Evolutionary conservation across 1,284 basidiomycete species (phyloP).

Genomic region (Filobasidium uniguttulatum): DNA sequence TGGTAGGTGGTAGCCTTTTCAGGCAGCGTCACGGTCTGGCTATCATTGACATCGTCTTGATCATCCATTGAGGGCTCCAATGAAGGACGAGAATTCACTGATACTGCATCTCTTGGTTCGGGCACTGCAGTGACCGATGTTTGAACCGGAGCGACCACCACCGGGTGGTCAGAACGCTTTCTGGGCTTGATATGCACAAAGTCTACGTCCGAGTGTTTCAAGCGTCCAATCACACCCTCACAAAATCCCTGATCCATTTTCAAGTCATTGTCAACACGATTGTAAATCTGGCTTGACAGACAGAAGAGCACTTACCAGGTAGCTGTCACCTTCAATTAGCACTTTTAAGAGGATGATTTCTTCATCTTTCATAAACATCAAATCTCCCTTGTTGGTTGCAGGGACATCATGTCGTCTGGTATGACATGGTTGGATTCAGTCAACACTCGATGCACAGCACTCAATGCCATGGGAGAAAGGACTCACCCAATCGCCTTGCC

Average conservation of each 20-base stretch:
- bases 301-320: constrained; percentile 6
- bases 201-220: neutral
- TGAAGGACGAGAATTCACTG: too few relatives aligned
- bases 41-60: too few relatives aligned
- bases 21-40: neutral
- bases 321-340: constrained; percentile 3
- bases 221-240: constrained; percentile 12
- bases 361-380: constrained; percentile 15
- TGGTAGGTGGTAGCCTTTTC: too few relatives aligned
- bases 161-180: neutral
- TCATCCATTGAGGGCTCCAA: too few relatives aligned
- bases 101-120: too few relatives aligned
- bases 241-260: constrained; percentile 1
- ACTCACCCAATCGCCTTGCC: constrained; percentile 14
- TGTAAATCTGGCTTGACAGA: too few relatives aligned
- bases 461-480: neutral
- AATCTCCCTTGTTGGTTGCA: constrained; percentile 10
- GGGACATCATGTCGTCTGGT: constrained; percentile 8
- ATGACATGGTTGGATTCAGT: neutral
- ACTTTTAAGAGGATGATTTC: constrained; percentile 10
- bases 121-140: too few relatives aligned
- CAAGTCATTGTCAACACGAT: neutral
- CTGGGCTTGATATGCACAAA: neutral
- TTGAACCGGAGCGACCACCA: neutral
- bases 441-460: neutral